phyloP scores from a whole-genome alignment of 2,329 filamentous ascomycete species.

The Penicillium aurantiogriseum region DNA sequence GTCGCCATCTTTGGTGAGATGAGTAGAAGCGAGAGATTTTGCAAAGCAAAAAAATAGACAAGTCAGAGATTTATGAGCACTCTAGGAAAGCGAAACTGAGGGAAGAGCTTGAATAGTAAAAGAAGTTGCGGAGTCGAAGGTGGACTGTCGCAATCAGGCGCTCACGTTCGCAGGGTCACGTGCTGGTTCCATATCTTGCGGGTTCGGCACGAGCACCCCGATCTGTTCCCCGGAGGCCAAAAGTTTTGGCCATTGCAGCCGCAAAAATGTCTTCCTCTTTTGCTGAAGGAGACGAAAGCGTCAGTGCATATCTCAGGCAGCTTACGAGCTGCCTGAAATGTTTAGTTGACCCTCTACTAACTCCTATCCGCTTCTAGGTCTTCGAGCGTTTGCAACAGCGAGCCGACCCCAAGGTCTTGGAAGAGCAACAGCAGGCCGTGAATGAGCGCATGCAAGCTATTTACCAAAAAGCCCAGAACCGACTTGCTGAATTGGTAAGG shows the following conservation, averaged over 20 bases:
- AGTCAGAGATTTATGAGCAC: background rate
- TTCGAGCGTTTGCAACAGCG: constrained; percentile 47
- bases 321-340: background rate
- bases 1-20: constrained; percentile 59
- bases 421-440: constrained; percentile 60
- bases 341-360: constrained; percentile 10
- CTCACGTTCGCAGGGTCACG: constrained; percentile 10
- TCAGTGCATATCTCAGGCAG: constrained; percentile 20
- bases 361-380: constrained; percentile 27
- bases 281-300: constrained; percentile 44
- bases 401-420: constrained; percentile 57
- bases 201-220: constrained; percentile 15
- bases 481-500: constrained; percentile 64
- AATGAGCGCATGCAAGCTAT: constrained; percentile 59
- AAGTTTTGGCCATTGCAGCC: constrained; percentile 34
- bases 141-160: constrained; percentile 20
- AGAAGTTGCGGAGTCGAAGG: constrained; percentile 1
- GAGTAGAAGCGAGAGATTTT: background rate
- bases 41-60: background rate
- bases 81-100: background rate
- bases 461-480: constrained; percentile 61
- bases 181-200: constrained; percentile 19
- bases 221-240: constrained; percentile 16
- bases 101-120: background rate
- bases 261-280: constrained; percentile 46